Evolutionary conservation across 192 early-diverging fungal genomes (phyloP).

Genomic region (Backusella tarrabulga): DNA sequence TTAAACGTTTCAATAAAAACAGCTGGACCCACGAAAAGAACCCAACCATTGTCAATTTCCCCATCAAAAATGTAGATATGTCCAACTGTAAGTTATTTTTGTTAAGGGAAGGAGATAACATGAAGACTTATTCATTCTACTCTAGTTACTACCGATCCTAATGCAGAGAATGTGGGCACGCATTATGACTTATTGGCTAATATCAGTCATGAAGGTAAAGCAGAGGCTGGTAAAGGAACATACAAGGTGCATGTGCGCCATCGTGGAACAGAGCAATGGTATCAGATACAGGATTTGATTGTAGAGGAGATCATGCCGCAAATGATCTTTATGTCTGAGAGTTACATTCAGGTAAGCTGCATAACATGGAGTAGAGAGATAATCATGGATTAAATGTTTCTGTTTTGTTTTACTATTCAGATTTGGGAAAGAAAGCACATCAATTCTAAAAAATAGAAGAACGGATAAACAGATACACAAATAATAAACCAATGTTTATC

Average conservation of each 20-base stretch:
- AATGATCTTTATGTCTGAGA: slow-evolving; percentile 91
- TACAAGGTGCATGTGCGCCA: slow-evolving; percentile 85
- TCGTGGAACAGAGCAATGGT: slow-evolving; percentile 85
- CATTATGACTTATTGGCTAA: slow-evolving; percentile 89
- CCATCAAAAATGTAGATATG: slow-evolving; percentile 85
- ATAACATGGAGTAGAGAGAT: neutral
- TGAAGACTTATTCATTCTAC: neutral
- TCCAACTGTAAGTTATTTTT: slow-evolving; percentile 59
- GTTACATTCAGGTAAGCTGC: slow-evolving; percentile 80
- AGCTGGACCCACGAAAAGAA: slow-evolving; percentile 88
- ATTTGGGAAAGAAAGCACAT: slow-evolving; percentile 33
- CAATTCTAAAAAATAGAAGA: neutral
- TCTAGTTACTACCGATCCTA: slow-evolving; percentile 52
- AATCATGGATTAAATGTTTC: neutral
- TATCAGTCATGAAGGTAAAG: slow-evolving; percentile 86
- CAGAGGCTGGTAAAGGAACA: slow-evolving; percentile 60
- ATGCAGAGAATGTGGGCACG: slow-evolving; percentile 41
- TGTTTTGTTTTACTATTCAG: slow-evolving; percentile 16
- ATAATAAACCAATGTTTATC: neutral
- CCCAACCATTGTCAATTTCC: slow-evolving; percentile 95
- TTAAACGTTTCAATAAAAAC: slow-evolving; percentile 88
- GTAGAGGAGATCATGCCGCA: slow-evolving; percentile 93
- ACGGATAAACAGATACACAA: neutral
- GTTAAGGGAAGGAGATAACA: neutral
- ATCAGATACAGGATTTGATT: slow-evolving; percentile 90